These are phyloP conservation scores for Schizochytrium sp. DNA, from an alignment of 108 stramenopile species.

Conservation along the genomic window DNA sequence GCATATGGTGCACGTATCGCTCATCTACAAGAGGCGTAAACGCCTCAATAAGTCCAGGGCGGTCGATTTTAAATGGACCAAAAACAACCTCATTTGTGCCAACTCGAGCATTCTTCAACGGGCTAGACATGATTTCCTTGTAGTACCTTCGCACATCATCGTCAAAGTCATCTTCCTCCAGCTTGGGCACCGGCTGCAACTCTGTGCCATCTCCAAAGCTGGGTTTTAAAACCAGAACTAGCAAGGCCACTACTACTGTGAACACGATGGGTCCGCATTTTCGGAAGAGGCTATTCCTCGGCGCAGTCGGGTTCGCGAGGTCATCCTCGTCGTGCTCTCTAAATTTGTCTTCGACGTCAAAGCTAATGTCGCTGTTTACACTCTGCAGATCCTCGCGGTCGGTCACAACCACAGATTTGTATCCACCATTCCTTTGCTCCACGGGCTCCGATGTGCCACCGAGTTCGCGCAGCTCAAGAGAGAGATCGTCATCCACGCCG, in stretches of 20 bases:
- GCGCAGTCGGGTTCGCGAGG: neutral
- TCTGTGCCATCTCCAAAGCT: neutral
- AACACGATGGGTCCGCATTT: neutral
- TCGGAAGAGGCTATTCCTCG: neutral
- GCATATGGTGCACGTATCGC: constrained; percentile 6
- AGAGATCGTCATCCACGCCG: neutral
- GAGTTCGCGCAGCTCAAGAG: too few relatives aligned
- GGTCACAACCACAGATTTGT: too few relatives aligned
- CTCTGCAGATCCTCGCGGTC: too few relatives aligned
- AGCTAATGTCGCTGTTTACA: neutral
- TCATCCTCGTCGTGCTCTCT: neutral
- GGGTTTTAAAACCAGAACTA: neutral
- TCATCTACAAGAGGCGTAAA: constrained; percentile 1
- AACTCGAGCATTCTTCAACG: neutral
- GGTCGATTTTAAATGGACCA: constrained; percentile 38
- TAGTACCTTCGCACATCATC: neutral
- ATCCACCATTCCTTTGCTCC: too few relatives aligned
- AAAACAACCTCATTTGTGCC: neutral
- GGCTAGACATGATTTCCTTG: neutral
- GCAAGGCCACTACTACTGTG: neutral
- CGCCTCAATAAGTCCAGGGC: neutral
- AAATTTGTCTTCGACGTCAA: neutral
- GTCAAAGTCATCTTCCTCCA: neutral
- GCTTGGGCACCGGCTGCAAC: neutral
- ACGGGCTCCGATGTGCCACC: too few relatives aligned